These are phyloP conservation scores for Musa itinerans DNA, from an alignment of 176 grass and related monocot genomes.

Conservation along the genomic window DNA sequence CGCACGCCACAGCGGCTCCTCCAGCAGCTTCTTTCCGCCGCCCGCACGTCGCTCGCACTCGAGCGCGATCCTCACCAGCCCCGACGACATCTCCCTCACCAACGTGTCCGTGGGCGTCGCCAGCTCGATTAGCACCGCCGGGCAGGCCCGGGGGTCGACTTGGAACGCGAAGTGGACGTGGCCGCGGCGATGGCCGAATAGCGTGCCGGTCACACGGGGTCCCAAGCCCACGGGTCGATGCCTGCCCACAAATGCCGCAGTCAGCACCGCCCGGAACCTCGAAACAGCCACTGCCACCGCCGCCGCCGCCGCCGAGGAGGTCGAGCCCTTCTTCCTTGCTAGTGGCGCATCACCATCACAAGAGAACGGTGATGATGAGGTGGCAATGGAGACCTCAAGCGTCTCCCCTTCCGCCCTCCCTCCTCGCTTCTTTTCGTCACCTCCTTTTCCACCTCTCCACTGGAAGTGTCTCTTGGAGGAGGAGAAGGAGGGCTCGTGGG, in stretches of 20 bases:
- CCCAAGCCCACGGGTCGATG: conserved; percentile 33
- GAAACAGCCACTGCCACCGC: conserved; percentile 47
- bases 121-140: conserved; percentile 72
- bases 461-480: conserved; percentile 90
- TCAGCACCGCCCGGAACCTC: conserved; percentile 48
- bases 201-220: conserved; percentile 64
- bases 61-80: conserved; percentile 77
- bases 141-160: conserved; percentile 44
- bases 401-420: conserved; percentile 38
- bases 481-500: conserved; percentile 74
- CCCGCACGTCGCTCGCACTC: conserved; percentile 43
- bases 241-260: conserved; percentile 46
- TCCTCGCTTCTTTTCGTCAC: conserved; percentile 12
- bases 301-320: neutral
- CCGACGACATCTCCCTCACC: conserved; percentile 88
- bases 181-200: conserved; percentile 64
- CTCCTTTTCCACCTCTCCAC: conserved; percentile 58
- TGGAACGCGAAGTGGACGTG: conserved; percentile 74
- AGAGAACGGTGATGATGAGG: conserved; percentile 33
- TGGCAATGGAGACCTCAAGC: neutral
- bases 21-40: conserved; percentile 29
- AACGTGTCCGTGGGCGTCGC: conserved; percentile 58
- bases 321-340: neutral
- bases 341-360: conserved; percentile 34
- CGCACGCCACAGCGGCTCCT: conserved; percentile 71